Evolutionary conservation across 2,329 filamentous ascomycete genomes (phyloP).

Genomic region (Hypoxylon sp.): DNA sequence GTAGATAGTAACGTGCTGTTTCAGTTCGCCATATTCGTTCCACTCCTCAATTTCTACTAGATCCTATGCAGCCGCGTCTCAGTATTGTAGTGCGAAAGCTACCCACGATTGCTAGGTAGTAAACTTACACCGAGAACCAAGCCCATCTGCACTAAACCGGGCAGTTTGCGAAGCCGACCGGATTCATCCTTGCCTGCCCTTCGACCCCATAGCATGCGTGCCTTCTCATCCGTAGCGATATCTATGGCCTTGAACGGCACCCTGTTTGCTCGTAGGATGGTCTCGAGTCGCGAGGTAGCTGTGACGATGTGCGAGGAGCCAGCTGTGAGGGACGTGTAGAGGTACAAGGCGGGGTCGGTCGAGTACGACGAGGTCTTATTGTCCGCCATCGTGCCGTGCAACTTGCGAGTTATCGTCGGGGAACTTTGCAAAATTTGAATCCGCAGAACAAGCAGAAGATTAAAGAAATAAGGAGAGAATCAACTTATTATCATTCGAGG

Average conservation of each 20-base stretch:
- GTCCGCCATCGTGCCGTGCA: constrained; percentile 45
- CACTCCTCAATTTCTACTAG: constrained; percentile 96
- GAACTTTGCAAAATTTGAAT: background rate
- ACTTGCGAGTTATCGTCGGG: background rate
- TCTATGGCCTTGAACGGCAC: constrained; percentile 95
- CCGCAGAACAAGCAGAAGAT: background rate
- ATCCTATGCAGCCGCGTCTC: constrained; percentile 71
- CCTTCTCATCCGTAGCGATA: constrained; percentile 89
- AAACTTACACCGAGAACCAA: constrained; percentile 84
- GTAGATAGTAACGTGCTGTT: constrained; percentile 82
- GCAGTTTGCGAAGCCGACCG: constrained; percentile 81
- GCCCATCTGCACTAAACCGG: constrained; percentile 89
- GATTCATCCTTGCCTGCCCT: constrained; percentile 79
- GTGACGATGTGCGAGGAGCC: constrained; percentile 97
- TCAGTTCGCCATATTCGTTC: constrained; percentile 98
- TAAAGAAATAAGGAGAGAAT: constrained; percentile 15
- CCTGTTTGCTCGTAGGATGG: constrained; percentile 93
- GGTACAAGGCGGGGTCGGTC: constrained; percentile 83
- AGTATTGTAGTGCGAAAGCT: constrained; percentile 3
- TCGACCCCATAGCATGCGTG: constrained; percentile 89
- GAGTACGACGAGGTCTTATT: constrained; percentile 59
- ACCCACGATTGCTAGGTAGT: background rate
- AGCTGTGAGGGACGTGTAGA: constrained; percentile 96
- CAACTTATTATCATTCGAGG: constrained; percentile 20
- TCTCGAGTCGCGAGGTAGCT: constrained; percentile 94